These are phyloP conservation scores for Zygotorulaspora chibaensis DNA, from an alignment of 805 yeast species.

Conservation along the genomic window DNA sequence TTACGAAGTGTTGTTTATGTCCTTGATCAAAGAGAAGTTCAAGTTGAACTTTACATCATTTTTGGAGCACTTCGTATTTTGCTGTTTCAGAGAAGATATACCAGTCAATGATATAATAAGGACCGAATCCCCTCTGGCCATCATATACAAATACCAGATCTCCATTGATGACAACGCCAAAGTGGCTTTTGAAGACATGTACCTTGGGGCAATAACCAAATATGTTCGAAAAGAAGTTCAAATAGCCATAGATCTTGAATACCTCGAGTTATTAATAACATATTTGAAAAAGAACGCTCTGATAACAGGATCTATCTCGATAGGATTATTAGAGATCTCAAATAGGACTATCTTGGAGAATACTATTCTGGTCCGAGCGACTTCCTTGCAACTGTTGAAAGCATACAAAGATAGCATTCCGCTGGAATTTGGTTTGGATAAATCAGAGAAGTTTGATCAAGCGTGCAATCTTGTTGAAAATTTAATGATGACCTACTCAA, in stretches of 20 bases:
- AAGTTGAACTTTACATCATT: conserved; percentile 1
- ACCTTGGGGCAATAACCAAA: conserved; percentile 7
- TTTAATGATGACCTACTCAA: conserved; percentile 5
- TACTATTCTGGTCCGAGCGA: conserved; percentile 8
- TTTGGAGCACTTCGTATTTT: conserved; percentile 6
- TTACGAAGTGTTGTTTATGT: conserved; percentile 6
- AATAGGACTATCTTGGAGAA: conserved; percentile 12
- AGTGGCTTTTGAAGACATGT: conserved; percentile 7
- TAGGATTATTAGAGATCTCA: conserved; percentile 5
- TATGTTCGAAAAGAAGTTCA: conserved; percentile 3
- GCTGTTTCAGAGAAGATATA: conserved; percentile 1
- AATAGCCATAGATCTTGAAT: conserved; percentile 3
- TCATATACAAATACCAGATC: conserved; percentile 11
- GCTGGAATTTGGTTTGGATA: background rate
- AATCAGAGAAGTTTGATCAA: background rate
- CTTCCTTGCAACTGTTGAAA: conserved; percentile 2
- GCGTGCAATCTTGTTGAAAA: background rate
- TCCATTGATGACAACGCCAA: conserved; percentile 1
- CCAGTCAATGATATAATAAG: background rate
- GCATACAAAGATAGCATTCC: conserved; percentile 1
- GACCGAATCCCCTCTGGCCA: conserved; percentile 7
- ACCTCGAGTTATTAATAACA: conserved; percentile 2
- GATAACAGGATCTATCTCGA: conserved; percentile 9
- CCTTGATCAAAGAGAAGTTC: conserved; percentile 3
- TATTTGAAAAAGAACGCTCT: conserved; percentile 3